phyloP scores from a whole-genome alignment of 2,329 filamentous ascomycete genomes.

The Truncatella angustata region DNA sequence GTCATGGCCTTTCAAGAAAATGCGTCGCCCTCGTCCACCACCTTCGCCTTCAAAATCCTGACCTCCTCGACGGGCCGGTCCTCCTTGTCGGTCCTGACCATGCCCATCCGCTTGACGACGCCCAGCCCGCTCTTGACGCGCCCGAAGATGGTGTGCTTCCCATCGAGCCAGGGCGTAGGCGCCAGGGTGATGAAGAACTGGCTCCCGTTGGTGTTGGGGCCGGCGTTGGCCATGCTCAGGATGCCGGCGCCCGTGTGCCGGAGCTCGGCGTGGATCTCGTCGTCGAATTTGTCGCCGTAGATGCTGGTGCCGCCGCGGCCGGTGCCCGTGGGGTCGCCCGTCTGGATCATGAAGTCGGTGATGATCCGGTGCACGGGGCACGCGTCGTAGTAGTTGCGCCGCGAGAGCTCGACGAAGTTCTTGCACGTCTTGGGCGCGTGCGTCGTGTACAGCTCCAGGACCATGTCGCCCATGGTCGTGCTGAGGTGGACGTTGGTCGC shows the following conservation, averaged over 20 bases:
- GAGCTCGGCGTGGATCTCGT: conserved; percentile 76
- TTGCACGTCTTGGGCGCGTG: conserved; percentile 88
- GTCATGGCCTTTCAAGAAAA: too few species aligned
- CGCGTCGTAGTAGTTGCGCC: conserved; percentile 83
- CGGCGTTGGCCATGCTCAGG: conserved; percentile 95
- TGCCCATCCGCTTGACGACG: conserved; percentile 82
- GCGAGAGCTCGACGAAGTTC: conserved; percentile 80
- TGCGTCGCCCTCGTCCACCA: conserved; percentile 62
- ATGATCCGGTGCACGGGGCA: conserved; percentile 93
- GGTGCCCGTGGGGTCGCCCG: conserved; percentile 90
- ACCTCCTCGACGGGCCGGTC: conserved; percentile 82
- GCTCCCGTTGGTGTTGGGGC: conserved; percentile 87
- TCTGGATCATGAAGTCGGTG: conserved; percentile 94
- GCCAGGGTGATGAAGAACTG: conserved; percentile 97
- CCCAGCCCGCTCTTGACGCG: conserved; percentile 80
- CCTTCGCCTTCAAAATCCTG: conserved; percentile 70
- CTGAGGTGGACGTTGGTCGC: conserved; percentile 77
- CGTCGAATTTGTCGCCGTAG: conserved; percentile 90
- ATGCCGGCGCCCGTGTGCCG: conserved; percentile 85
- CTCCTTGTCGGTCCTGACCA: conserved; percentile 78
- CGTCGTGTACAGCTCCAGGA: conserved; percentile 82
- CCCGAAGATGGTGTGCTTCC: conserved; percentile 96
- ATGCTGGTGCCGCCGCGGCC: conserved; percentile 86
- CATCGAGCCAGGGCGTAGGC: conserved; percentile 93
- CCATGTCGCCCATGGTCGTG: conserved; percentile 83